Evolutionary conservation across 306 rosid genomes (phyloP).

Genomic region (Senna siamea): DNA sequence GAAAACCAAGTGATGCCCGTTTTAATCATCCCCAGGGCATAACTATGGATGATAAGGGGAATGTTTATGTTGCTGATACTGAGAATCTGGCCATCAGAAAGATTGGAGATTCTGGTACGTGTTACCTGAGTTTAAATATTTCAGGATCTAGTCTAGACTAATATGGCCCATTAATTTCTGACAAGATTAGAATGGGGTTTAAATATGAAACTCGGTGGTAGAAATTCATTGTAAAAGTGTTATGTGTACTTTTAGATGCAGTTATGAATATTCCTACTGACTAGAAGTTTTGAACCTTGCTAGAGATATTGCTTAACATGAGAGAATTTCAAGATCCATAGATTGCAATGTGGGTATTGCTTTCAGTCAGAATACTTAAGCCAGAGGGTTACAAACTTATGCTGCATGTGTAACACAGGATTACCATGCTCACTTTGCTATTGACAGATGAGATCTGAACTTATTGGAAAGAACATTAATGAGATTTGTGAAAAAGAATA

Average conservation of each 20-base stretch:
- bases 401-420: conserved; percentile 3
- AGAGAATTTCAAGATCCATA: conserved; percentile 6
- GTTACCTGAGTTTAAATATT: conserved; percentile 33
- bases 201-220: neutral
- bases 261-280: neutral
- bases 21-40: conserved; percentile 95
- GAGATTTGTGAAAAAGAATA: conserved; percentile 25
- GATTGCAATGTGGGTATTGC: conserved; percentile 4
- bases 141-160: conserved; percentile 35
- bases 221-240: conserved; percentile 15
- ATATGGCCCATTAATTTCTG: conserved; percentile 13
- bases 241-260: conserved; percentile 24
- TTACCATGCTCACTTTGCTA: conserved; percentile 2
- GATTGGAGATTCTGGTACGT: conserved; percentile 89
- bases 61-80: conserved; percentile 96
- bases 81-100: conserved; percentile 91
- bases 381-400: conserved; percentile 10
- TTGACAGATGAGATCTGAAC: conserved; percentile 15
- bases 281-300: conserved; percentile 27
- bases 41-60: conserved; percentile 93
- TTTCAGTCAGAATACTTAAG: conserved; percentile 16
- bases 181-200: conserved; percentile 28
- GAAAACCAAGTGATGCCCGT: conserved; percentile 93
- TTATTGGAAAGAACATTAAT: conserved; percentile 15
- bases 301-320: conserved; percentile 20